Evolutionary conservation across 805 yeast genomes (phyloP).

Genomic region (Hanseniaspora jakobsenii): DNA sequence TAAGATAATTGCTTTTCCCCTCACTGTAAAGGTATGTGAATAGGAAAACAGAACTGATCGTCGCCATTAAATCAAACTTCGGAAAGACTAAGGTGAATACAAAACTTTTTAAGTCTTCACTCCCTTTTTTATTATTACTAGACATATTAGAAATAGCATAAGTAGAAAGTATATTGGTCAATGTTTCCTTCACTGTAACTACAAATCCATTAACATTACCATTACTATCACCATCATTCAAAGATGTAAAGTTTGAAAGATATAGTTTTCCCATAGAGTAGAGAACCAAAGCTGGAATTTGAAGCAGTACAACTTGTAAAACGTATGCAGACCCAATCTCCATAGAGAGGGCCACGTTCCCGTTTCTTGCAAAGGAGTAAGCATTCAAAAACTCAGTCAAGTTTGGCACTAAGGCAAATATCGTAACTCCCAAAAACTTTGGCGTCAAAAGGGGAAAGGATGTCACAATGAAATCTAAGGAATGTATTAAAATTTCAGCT

Average conservation of each 20-base stretch:
- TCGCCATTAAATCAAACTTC: slow-evolving; percentile 85
- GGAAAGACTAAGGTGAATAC: slow-evolving; percentile 83
- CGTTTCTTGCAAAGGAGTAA: slow-evolving; percentile 89
- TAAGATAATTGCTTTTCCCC: slow-evolving; percentile 91
- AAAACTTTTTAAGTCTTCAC: slow-evolving; percentile 20
- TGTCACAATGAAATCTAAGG: slow-evolving; percentile 75
- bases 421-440: slow-evolving; percentile 82
- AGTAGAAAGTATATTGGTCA: too few relatives aligned
- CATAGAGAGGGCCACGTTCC: slow-evolving; percentile 92
- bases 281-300: slow-evolving; percentile 79
- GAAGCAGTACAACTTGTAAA: slow-evolving; percentile 83
- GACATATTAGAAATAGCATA: too few relatives aligned
- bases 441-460: slow-evolving; percentile 68
- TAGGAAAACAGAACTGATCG: slow-evolving; percentile 71
- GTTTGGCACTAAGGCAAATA: slow-evolving; percentile 91
- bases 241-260: slow-evolving; percentile 17
- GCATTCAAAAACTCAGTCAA: slow-evolving; percentile 96
- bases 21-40: slow-evolving; percentile 92
- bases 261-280: slow-evolving; percentile 47
- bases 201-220: too few relatives aligned
- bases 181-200: too few relatives aligned
- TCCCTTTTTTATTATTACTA: too few relatives aligned
- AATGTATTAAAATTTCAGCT: slow-evolving; percentile 87
- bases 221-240: slow-evolving; percentile 16
- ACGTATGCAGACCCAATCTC: slow-evolving; percentile 98